Percentiles rank a stretch among this genome's conserved stretches.
Conservation (phyloP, 2,329 filamentous ascomycete species). For the Amesomyces nigricolor region DNA sequence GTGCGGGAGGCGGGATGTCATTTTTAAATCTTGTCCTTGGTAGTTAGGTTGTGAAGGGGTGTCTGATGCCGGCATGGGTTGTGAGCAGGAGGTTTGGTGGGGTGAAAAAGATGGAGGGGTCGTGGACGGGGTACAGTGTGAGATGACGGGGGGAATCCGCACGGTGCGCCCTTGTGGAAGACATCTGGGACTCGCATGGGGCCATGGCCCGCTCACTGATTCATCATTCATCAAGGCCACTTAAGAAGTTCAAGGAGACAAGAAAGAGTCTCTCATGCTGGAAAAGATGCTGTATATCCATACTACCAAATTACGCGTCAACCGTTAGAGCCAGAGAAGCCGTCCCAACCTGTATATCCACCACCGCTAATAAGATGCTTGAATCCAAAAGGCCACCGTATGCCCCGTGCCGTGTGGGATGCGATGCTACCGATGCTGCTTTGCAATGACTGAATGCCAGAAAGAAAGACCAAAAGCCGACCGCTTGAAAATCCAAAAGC, state of each 20-base stretch:
- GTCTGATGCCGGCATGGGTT: too few relatives aligned
- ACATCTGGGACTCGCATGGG: too few relatives aligned
- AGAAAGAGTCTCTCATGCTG: too few relatives aligned
- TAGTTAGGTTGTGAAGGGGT: too few relatives aligned
- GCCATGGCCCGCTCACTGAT: too few relatives aligned
- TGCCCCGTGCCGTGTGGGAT: not conserved
- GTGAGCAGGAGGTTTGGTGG: not conserved
- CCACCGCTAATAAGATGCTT: not conserved
- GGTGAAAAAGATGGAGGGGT: not conserved
- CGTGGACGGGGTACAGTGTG: not conserved
- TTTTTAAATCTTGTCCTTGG: not conserved
- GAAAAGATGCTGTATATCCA: not conserved
- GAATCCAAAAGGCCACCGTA: not conserved
- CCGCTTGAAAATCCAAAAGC: not conserved
- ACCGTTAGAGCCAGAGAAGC: not conserved
- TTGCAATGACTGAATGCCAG: constrained; percentile 13
- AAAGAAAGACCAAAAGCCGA: not conserved
- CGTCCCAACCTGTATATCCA: not conserved
- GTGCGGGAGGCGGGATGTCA: constrained; percentile 43
- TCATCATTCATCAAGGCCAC: too few relatives aligned
- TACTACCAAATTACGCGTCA: not conserved
- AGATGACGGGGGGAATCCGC: too few relatives aligned
- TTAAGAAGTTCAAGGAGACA: too few relatives aligned
- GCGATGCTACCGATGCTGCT: not conserved
- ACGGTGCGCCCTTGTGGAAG: too few relatives aligned